Evolutionary conservation across 164 flowering plant species (phyloP), one percentile per base, ranked within the genome.

Genomic region (Sextonia rubra): DNA sequence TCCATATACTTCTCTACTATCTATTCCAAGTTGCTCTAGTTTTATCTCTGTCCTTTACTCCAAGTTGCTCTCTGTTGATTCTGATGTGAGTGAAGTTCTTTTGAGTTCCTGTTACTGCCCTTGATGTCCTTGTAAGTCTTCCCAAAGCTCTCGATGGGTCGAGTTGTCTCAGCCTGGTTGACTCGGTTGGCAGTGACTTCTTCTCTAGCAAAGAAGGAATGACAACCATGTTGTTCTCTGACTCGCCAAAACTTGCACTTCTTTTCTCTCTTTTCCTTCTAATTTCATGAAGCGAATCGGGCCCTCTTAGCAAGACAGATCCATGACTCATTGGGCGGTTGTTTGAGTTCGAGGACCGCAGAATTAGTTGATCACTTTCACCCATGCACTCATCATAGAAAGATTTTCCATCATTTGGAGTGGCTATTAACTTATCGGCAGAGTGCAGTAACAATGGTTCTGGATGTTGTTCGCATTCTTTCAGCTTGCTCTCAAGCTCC

Each of bases 1-100:
- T 37, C 44, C 8, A 5, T 9, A 37, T 9, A 37, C 58, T 52
- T 52, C n/a, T 4, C 58, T 52, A 5, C 77, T 81, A 90, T 79
- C 93, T 84, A 48, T 86, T 80, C 97, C 97, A 91, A 18, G 80
- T 37, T 37, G 44, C 79, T 75, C 84, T 89, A 44, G 86, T 83
- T 82, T 81, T 89, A 49, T 88, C 91, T 74, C 77, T 87, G 60
- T 89, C 96, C 73, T 86, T 87, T 29, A 77, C 86, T 66, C 77
- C 86, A 62, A 71, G 85, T 55, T 81, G 89, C 73, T 84, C 91
- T 78, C 82, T 84, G 77, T 52, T 80, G 26, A 68, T 60, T 73
- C 85, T 85, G 78, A 32, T 80, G 44, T 73, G 79, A 69, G 80
- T 48, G 47, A 74, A 48, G 4, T 79, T 82, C 74, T 75, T 83